These are phyloP conservation scores for Rhizophagus clarus DNA, from an alignment of 192 early-diverging fungal genomes.

Conservation along the genomic window DNA sequence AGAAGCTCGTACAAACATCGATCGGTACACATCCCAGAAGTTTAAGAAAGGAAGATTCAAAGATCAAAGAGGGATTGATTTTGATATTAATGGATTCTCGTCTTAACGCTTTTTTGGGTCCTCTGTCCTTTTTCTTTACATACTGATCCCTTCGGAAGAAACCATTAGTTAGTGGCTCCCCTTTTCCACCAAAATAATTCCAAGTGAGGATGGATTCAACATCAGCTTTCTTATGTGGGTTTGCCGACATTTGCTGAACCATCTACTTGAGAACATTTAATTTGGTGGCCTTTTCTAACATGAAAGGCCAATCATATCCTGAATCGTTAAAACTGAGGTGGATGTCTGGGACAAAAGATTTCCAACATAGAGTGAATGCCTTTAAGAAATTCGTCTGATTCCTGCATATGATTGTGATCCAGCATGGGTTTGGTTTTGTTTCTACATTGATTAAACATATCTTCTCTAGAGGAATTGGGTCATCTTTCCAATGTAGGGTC, in stretches of 20 bases:
- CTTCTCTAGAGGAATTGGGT: neutral
- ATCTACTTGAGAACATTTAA: conserved; percentile 3
- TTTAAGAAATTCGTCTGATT: neutral
- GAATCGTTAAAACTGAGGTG: neutral
- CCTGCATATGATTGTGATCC: neutral
- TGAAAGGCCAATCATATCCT: neutral
- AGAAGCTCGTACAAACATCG: neutral
- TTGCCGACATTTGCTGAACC: neutral
- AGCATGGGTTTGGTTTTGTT: neutral
- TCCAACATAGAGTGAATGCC: neutral
- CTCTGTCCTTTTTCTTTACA: neutral
- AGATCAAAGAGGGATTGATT: neutral
- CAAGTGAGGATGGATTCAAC: too few relatives aligned
- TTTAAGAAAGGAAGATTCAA: neutral
- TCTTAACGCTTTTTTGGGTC: neutral
- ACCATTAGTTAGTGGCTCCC: neutral
- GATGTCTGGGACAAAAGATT: neutral
- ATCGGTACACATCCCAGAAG: neutral
- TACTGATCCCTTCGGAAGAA: neutral
- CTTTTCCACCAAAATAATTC: too few relatives aligned
- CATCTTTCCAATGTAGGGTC: neutral
- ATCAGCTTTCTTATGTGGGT: neutral
- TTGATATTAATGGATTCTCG: neutral
- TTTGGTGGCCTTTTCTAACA: neutral
- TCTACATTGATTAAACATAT: neutral